These are phyloP conservation scores for Colletotrichum tofieldiae DNA, from an alignment of 2,329 filamentous ascomycete genomes.

Conservation along the genomic window DNA sequence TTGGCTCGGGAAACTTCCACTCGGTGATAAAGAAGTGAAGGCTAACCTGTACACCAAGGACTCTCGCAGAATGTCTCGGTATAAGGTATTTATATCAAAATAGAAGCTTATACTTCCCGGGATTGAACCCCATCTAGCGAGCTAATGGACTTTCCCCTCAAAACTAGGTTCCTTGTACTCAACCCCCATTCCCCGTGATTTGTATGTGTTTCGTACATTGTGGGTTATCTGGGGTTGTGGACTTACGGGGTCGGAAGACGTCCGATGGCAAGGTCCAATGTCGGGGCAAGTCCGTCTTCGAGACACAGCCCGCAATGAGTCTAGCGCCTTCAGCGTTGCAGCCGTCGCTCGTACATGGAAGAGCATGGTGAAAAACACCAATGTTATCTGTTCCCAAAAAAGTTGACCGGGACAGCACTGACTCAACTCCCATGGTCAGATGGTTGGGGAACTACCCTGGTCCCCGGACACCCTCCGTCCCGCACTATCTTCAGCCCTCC, in stretches of 20 bases:
- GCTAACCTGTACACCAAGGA: neutral
- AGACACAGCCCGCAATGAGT: neutral
- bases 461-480: neutral
- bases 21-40: neutral
- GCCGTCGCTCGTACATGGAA: neutral
- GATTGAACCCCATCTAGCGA: neutral
- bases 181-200: neutral
- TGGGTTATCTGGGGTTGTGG: conserved; percentile 31
- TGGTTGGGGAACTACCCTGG: neutral
- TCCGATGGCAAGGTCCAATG: neutral
- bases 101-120: neutral
- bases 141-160: neutral
- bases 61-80: neutral
- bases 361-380: neutral
- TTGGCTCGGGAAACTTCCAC: no score
- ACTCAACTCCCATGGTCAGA: neutral
- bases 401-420: neutral
- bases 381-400: no score
- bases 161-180: neutral
- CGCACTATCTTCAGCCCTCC: neutral
- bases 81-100: conserved; percentile 1
- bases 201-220: neutral
- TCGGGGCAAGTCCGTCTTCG: neutral
- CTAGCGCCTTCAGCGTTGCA: neutral
- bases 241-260: neutral